Conservation (phyloP, 352 stramenopile species). For the Phytophthora lateralis region DNA sequence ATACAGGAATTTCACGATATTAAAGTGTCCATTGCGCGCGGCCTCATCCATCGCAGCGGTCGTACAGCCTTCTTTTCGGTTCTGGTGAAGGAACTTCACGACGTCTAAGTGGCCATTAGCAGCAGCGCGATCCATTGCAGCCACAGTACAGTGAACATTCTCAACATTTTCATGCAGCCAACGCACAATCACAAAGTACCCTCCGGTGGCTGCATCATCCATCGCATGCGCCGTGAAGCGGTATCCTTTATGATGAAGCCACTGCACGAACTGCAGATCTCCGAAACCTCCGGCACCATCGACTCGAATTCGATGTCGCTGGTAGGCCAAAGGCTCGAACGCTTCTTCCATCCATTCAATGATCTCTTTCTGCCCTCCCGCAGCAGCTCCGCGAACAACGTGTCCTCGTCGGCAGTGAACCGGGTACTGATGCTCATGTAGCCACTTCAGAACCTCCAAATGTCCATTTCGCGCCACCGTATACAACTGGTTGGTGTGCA, state of each 20-base stretch:
- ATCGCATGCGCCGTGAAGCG: slow-evolving; percentile 35
- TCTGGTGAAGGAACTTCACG: slow-evolving; percentile 40
- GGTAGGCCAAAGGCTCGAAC: slow-evolving; percentile 18
- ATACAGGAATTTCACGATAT: slow-evolving; percentile 43
- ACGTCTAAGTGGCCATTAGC: slow-evolving; percentile 31
- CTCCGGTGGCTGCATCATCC: slow-evolving; percentile 31
- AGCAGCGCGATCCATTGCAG: slow-evolving; percentile 15
- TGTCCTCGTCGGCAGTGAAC: slow-evolving; percentile 42
- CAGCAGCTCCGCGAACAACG: slow-evolving; percentile 33
- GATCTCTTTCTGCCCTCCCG: slow-evolving; percentile 25
- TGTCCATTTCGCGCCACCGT: slow-evolving; percentile 29
- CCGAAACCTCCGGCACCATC: slow-evolving; percentile 36
- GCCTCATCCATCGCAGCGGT: slow-evolving; percentile 46
- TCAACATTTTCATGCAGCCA: slow-evolving; percentile 36
- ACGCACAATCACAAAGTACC: slow-evolving; percentile 30
- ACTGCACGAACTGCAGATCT: slow-evolving; percentile 41
- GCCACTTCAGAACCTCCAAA: slow-evolving; percentile 40
- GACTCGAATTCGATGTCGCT: slow-evolving; percentile 42
- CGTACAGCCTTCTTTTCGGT: slow-evolving; percentile 48
- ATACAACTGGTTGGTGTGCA: slow-evolving; percentile 37
- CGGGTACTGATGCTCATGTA: slow-evolving; percentile 26
- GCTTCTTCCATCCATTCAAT: slow-evolving; percentile 40
- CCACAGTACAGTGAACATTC: slow-evolving; percentile 21
- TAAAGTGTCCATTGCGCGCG: slow-evolving; percentile 36
- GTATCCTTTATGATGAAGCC: slow-evolving; percentile 35